phyloP scores from a whole-genome alignment of 768 basidiomycete genomes.

The Tubosaeta brunneosetosa region DNA sequence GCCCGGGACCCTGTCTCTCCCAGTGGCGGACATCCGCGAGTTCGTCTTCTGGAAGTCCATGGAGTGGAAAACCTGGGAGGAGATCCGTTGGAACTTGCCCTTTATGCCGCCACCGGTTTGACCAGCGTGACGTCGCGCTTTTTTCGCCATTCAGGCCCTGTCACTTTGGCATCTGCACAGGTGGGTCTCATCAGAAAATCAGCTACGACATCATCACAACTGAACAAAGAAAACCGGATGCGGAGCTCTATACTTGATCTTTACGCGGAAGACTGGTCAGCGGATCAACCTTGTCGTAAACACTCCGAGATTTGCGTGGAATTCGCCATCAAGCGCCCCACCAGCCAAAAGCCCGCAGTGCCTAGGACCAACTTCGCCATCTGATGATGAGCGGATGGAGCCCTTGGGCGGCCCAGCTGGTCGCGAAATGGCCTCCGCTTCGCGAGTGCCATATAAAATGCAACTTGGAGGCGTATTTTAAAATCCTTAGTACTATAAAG shows the following conservation, averaged over 20 bases:
- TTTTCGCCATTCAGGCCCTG: slow-evolving; percentile 20
- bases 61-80: not conserved
- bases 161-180: not conserved
- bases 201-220: no score
- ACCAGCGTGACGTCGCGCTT: slow-evolving; percentile 1
- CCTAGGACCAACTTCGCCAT: not conserved
- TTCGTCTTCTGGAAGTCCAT: slow-evolving; percentile 18
- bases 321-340: not conserved
- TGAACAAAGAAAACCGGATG: not conserved
- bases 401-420: no score
- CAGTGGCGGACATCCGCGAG: slow-evolving; percentile 14
- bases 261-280: no score
- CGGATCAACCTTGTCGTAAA: no score
- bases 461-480: not conserved
- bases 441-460: not conserved
- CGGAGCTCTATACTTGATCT: no score
- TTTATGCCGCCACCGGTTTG: not conserved
- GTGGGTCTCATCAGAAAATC: not conserved
- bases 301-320: no score
- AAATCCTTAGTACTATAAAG: no score
- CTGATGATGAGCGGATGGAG: no score
- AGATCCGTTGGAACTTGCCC: not conserved
- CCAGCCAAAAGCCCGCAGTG: not conserved
- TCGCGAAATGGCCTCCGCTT: not conserved
- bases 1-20: slow-evolving; percentile 12